Conservation (phyloP, 2,329 filamentous ascomycete species). For the Phaeosphaeriaceae sp. region DNA sequence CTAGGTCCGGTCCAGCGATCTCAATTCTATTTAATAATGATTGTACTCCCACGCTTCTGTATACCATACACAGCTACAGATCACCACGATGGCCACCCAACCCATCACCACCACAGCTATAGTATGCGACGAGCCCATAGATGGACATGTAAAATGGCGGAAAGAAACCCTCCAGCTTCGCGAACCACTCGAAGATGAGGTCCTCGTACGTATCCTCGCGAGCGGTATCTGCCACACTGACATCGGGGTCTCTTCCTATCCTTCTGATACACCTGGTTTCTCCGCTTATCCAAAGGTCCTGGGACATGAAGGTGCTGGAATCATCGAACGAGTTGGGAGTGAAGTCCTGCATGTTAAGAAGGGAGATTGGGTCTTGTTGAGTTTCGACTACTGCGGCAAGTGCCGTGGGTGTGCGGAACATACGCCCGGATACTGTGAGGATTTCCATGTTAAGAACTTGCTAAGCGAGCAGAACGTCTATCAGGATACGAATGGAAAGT, state of each 20-base stretch:
- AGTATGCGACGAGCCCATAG: conserved; percentile 46
- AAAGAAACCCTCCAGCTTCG: conserved; percentile 48
- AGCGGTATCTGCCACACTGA: conserved; percentile 65
- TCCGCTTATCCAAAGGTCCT: conserved; percentile 56
- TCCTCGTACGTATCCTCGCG: conserved; percentile 62
- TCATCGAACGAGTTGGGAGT: conserved; percentile 55
- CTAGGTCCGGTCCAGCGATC: not conserved
- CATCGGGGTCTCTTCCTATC: conserved; percentile 53
- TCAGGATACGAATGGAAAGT: conserved; percentile 20
- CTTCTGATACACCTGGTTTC: conserved; percentile 37
- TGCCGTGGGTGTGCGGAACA: conserved; percentile 59
- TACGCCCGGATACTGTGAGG: conserved; percentile 57
- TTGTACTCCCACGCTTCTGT: not conserved
- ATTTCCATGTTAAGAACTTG: conserved; percentile 59
- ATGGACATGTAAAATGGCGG: conserved; percentile 47
- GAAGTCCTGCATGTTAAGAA: conserved; percentile 51
- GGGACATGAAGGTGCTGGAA: conserved; percentile 63
- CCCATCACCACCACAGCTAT: conserved; percentile 42
- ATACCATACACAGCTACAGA: not conserved
- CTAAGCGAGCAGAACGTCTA: conserved; percentile 37
- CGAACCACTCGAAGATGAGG: conserved; percentile 53
- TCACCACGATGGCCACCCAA: conserved; percentile 4
- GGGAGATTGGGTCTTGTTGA: conserved; percentile 58
- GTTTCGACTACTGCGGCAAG: conserved; percentile 57
- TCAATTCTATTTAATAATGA: not conserved